Conservation (phyloP, 345 rosid genomes). For the Eucalyptus erythrocorys region DNA sequence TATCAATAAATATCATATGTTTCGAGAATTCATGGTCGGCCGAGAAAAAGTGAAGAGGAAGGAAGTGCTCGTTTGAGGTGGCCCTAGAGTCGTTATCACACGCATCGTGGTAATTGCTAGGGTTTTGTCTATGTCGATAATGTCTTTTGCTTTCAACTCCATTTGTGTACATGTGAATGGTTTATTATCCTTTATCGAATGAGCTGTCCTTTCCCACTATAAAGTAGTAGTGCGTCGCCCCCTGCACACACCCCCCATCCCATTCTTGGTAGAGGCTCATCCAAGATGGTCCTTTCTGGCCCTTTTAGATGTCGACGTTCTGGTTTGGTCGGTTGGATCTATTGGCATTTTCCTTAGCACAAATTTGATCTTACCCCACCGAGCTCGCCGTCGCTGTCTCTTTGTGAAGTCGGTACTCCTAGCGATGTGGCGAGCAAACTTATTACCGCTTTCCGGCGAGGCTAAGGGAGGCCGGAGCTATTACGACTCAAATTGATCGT, state of each 20-base stretch:
- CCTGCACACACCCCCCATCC: not conserved
- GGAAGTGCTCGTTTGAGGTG: not conserved
- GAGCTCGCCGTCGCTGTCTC: accelerated
- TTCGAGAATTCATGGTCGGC: not conserved
- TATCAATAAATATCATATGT: not conserved
- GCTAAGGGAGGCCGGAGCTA: not conserved
- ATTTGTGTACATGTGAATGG: not conserved
- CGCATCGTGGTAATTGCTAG: not conserved
- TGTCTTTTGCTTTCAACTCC: not conserved
- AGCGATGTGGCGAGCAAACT: not conserved
- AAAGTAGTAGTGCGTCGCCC: not conserved
- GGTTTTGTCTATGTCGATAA: not conserved
- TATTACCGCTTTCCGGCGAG: not conserved
- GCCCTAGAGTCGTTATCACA: not conserved
- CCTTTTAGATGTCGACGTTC: not conserved
- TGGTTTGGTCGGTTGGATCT: not conserved
- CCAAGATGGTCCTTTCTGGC: not conserved
- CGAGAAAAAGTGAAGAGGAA: not conserved
- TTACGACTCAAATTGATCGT: not conserved
- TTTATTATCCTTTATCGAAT: not conserved
- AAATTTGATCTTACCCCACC: not conserved
- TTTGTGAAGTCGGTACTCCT: not conserved
- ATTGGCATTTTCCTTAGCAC: not conserved
- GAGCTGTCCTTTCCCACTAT: not conserved
- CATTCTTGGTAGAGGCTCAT: not conserved